Evolutionary conservation across 345 rosid species (phyloP), one percentile per base, ranked within the genome.

Genomic region (Salix viminalis): DNA sequence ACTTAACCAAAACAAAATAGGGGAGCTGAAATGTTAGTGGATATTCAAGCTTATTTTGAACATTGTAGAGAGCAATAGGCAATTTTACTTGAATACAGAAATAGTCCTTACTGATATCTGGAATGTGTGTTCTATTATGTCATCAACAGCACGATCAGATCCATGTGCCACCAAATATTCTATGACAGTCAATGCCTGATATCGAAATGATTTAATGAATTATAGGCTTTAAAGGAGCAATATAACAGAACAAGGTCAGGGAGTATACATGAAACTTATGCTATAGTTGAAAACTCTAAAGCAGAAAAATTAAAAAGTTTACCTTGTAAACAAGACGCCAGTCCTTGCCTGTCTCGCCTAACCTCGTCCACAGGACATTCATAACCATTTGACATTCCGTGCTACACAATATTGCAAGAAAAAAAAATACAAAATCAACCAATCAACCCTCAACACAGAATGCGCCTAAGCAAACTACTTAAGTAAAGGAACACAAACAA

Each of bases 251-350:
- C 71, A 48, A 75, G 69, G 44, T 15, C 54, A 2, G 30, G 64
- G 61, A 42, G 69, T 56, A 65, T 50, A 56, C 42, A 73, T 21
- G 23, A 77, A 56, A 46, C 28, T 61, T 71, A 14, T 7, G 23
- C 65, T 34, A 19, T 18, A 48, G 61, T 67, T 65, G 14, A 23
- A 70, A 72, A 32, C 71, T 61, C 72, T 2, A 18, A 16, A 50
- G 64, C 24, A 71, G 60, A 76, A 41, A 37, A 72, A 10, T 16
- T 6, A 46, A 87, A 70, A 72, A 26, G 37, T 41, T 58, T 80
- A 96, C 99, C 97, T 96, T 96, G 85, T 96, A 96, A 71, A 91
- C 99, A 83, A 88, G 93, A 62, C 99, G 95, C 99, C 99, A 96
- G 69, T 93, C 94, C 85, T 94, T 96, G 75, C 98, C 97, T 32